Percentiles rank a stretch among this genome's conserved stretches.
These are phyloP conservation scores for Trichoderma polysporum DNA, from an alignment of 2,329 filamentous ascomycete species.

Conservation along the genomic window DNA sequence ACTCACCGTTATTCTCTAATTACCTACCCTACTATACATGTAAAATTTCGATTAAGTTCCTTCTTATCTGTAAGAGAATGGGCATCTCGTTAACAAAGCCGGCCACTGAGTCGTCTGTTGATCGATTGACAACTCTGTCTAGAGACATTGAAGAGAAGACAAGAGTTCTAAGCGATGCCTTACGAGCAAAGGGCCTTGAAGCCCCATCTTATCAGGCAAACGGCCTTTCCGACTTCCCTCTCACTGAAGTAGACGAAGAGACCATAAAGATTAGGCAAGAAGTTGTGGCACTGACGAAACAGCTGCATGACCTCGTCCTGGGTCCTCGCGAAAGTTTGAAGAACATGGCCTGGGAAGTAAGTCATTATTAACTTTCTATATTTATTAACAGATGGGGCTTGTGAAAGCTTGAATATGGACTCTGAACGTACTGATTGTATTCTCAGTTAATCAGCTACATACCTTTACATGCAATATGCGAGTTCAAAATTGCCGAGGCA, in stretches of 20 bases:
- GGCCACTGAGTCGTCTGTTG: conserved; percentile 17
- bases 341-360: conserved; percentile 32
- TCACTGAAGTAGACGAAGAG: conserved; percentile 17
- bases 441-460: conserved; percentile 30
- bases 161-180: conserved; percentile 20
- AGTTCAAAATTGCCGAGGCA: conserved; percentile 33
- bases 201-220: conserved; percentile 25
- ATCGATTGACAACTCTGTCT: conserved; percentile 24
- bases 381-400: neutral
- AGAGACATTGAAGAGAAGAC: conserved; percentile 26
- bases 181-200: conserved; percentile 24
- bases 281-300: conserved; percentile 26
- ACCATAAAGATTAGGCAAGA: conserved; percentile 23
- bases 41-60: neutral
- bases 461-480: conserved; percentile 33
- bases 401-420: neutral
- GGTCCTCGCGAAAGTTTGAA: conserved; percentile 28
- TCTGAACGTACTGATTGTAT: neutral
- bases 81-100: conserved; percentile 7
- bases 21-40: neutral
- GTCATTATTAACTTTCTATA: neutral
- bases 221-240: conserved; percentile 26
- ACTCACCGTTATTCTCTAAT: neutral
- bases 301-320: conserved; percentile 27
- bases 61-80: neutral